These are phyloP conservation scores for Debaryomyces psychrophilus DNA, from an alignment of 1,139 yeast species.

Conservation along the genomic window DNA sequence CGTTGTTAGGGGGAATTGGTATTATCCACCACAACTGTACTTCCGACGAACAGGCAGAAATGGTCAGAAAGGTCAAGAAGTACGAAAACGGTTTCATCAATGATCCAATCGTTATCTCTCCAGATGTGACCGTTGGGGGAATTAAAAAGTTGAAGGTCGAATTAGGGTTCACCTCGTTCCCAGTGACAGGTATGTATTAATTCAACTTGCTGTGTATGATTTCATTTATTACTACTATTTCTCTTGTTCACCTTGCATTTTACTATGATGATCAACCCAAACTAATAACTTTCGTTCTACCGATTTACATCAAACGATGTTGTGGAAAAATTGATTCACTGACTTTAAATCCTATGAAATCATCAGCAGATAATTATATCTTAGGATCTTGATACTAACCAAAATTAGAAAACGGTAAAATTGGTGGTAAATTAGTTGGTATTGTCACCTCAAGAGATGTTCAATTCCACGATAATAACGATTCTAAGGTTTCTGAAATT, in stretches of 20 bases:
- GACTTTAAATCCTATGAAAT: constrained; percentile 23
- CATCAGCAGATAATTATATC: neutral
- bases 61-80: constrained; percentile 96
- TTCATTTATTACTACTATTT: constrained; percentile 14
- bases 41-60: constrained; percentile 96
- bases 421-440: constrained; percentile 91
- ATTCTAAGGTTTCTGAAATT: constrained; percentile 66
- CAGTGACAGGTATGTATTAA: constrained; percentile 92
- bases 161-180: constrained; percentile 96
- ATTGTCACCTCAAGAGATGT: constrained; percentile 96
- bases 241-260: constrained; percentile 9
- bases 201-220: constrained; percentile 5
- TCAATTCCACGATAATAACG: constrained; percentile 84
- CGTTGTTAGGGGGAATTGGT: constrained; percentile 98
- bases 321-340: constrained; percentile 71
- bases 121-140: constrained; percentile 76
- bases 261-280: constrained; percentile 62
- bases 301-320: constrained; percentile 96
- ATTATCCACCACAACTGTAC: constrained; percentile 97
- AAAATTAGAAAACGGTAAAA: constrained; percentile 72
- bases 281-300: constrained; percentile 99
- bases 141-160: constrained; percentile 69
- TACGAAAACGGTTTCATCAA: constrained; percentile 97
- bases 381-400: constrained; percentile 27
- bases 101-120: constrained; percentile 87